Base-by-base conservation (phyloP, 805 yeast genomes). In the Teunomyces funiuensis region DNA sequence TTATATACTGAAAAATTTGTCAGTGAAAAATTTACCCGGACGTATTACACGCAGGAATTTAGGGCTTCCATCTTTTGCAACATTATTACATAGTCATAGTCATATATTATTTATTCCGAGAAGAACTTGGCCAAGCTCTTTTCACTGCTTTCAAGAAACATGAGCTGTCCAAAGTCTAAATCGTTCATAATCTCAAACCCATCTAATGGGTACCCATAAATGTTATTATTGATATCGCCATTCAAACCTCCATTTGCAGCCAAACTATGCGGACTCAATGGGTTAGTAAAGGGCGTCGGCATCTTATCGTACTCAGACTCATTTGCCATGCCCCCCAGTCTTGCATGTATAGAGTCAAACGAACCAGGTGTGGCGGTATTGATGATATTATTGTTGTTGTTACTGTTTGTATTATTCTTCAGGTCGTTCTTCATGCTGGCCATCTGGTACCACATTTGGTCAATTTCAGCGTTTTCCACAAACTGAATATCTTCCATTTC, bases 401-500 rank as follows among this genome's bases (percentile, higher is more conserved):
- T 19, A 23, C 20, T 37, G 19, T 13, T 9, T 14, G 28, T 37
- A 17, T 19, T 19, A 13, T 27, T 20, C 13, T 19, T 39, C 19
- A 25, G 37, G 26, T 55, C 56, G 28, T 49, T 45, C 40, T 55
- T 58, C 55, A 50, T 50, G 15, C 53, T 49, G 8, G 51, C 54
- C 49, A 66, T 57, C 42, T 63, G 65, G 28, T 45, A 43, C 74
- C 74, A 68, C 37, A 66, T 52, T 26, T 59, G 55, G 42, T 68
- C 73, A 33, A 66, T 56, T 29, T 65, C 69, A 8, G 47, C 53
- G 43, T 61, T 59, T 15, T 59, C 56, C 10, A 57, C 42, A 28
- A 51, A 46, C 15, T 45, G 42, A 23, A 48, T 40, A 2, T 50
- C 58, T 13, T 52, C 55, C 11, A 43, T 13, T 19, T 38, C 47